Evolutionary conservation across 371 early-diverging fungal species (phyloP), one percentile per base, ranked within the genome.

Genomic region (Furculomyces boomerangus): DNA sequence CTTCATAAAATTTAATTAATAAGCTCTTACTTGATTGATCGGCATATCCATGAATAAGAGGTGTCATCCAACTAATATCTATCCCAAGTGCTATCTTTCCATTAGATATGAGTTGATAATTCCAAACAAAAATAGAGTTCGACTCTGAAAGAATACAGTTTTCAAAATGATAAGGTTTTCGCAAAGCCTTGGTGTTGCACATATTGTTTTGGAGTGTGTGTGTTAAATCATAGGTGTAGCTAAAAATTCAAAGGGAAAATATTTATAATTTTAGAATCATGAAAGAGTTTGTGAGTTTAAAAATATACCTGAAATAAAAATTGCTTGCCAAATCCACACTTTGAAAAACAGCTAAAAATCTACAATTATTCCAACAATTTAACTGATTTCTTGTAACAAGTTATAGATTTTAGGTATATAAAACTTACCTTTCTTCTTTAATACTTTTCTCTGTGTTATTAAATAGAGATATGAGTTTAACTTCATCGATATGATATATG

Each of bases 81-180:
- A 75, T 74, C 25, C 71, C 74, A 40, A 84, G 50, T 32, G 71
- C 69, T 29, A 73, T 70, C 60, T 85, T 85, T 1, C 83, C 90
- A 25, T 76, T 72, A 60, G 75, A 68, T 3, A 90, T 64, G 25
- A 94, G 67, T 60, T 87, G 81, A 60, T 83, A 76, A 64, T 97
- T 96, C 96, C 95, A 97, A 13, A 93, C 81, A 75, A 94, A 95
- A 86, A 90, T 91, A 29, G 81, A 79, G 58, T 88, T 86, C 62
- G 72, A 57, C 55, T 27, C 8, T 57, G 32, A 26, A 63, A 56
- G 31, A 40, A 60, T 2, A 30, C 47, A 22, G 31, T 44, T 30
- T 27, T 48, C 20, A 20, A 8, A 0, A 26, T 26, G 20, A 10
- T 57, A 51, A 25, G 47, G 39, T 25, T 45, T 58, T 53, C 30